Percentiles rank a stretch among this genome's conserved stretches.
phyloP scores from a whole-genome alignment of 1,284 basidiomycete genomes.

The Farysia itapuensis region DNA sequence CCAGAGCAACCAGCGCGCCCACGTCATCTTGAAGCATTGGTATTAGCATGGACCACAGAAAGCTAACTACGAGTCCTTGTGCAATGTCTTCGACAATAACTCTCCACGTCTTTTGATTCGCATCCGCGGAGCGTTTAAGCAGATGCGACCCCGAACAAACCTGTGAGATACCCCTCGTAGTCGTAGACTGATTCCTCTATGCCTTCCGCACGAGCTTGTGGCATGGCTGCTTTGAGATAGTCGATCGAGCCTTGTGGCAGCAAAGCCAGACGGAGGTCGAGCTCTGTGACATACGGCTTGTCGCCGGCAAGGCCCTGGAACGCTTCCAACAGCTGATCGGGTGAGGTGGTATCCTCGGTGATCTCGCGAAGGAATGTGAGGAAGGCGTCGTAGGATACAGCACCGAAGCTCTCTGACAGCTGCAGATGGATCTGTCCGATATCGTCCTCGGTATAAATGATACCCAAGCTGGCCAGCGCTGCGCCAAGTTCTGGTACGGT shows the following conservation, averaged over 20 bases:
- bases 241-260: conserved; percentile 77
- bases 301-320: conserved; percentile 89
- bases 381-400: conserved; percentile 90
- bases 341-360: conserved; percentile 89
- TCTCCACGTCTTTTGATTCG: too few relatives aligned
- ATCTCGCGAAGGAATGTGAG: conserved; percentile 86
- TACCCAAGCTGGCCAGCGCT: conserved; percentile 88
- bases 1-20: too few relatives aligned
- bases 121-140: too few relatives aligned
- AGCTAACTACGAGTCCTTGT: too few relatives aligned
- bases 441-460: conserved; percentile 86
- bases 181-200: conserved; percentile 47
- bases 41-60: too few relatives aligned
- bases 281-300: conserved; percentile 92
- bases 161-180: conserved; percentile 46
- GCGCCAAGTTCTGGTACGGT: conserved; percentile 83
- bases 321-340: conserved; percentile 86
- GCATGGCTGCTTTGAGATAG: conserved; percentile 67
- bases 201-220: conserved; percentile 38
- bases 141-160: conserved; percentile 33
- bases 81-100: too few relatives aligned
- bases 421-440: conserved; percentile 82
- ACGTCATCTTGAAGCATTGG: too few relatives aligned
- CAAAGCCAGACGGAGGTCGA: conserved; percentile 85
- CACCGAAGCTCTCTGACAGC: conserved; percentile 80